Percentiles rank a stretch among this genome's conserved stretches.
These are phyloP conservation scores for Gossypium arboreum DNA, from an alignment of 345 rosid genomes.

Conservation along the genomic window DNA sequence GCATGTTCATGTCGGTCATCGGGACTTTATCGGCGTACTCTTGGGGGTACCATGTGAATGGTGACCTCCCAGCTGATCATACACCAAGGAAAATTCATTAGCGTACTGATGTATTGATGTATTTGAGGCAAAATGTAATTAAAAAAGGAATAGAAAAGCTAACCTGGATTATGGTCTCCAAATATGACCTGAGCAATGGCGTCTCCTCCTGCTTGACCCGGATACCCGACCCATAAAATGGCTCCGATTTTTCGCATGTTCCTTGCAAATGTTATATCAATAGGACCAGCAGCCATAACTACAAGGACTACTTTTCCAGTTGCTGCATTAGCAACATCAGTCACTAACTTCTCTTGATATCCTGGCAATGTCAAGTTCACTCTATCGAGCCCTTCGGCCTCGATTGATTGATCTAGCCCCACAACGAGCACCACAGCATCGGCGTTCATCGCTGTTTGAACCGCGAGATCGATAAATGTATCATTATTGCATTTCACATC, in stretches of 20 bases:
- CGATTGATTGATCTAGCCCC: conserved; percentile 43
- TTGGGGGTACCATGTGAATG: conserved; percentile 51
- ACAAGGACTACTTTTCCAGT: conserved; percentile 35
- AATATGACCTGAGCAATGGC: conserved; percentile 47
- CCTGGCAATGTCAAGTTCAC: conserved; percentile 43
- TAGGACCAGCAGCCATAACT: conserved; percentile 45
- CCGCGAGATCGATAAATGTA: conserved; percentile 18
- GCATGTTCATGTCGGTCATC: conserved; percentile 58
- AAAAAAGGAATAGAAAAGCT: neutral
- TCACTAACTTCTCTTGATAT: conserved; percentile 37
- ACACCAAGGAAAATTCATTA: neutral
- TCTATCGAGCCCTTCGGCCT: conserved; percentile 43
- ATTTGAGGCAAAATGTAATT: neutral
- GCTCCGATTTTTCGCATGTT: conserved; percentile 26
- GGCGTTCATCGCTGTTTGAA: conserved; percentile 24
- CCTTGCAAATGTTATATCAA: conserved; percentile 41
- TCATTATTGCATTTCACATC: conserved; percentile 29
- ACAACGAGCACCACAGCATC: conserved; percentile 34
- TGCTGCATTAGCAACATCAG: conserved; percentile 31
- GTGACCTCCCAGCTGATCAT: conserved; percentile 42
- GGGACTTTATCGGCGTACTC: conserved; percentile 35
- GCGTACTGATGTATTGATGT: neutral
- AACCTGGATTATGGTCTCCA: conserved; percentile 47
- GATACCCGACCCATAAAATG: conserved; percentile 55
- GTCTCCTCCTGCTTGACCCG: conserved; percentile 54